Base-by-base conservation (phyloP, 208 protist species). In the Acanthamoeba triangularis region DNA sequence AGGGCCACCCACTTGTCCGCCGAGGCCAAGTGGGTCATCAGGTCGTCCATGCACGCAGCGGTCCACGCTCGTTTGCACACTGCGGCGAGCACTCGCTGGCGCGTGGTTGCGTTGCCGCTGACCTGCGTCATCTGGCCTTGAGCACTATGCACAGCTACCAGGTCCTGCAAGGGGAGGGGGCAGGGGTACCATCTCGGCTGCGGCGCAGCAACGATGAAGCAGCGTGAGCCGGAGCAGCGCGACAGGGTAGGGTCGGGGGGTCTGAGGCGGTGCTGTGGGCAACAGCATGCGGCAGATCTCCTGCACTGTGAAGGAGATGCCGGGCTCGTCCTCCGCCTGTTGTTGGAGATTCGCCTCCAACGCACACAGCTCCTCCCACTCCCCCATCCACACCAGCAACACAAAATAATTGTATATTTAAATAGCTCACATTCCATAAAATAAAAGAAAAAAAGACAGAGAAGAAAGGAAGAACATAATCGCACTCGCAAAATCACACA, bases 391-490 rank as follows among this genome's bases (percentile, higher is more conserved):
- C 52, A n/a, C n/a, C n/a, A n/a, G n/a, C n/a, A n/a, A n/a, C n/a
- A n/a, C n/a, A n/a, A n/a, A n/a, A n/a, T n/a, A 56, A 20, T 11
- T 6, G 11, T 11, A 56, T 56, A 41, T 7, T 2, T 56, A 56
- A 8, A n/a, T 28, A 18, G 13, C 20, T 63, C 20, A 25, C 13
- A 7, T 63, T 63, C 20, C 11, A 28, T 63, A n/a, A 63, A 63
- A 28, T 54, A 54, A 54, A 18, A 54, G 49, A 18, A 54, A 63
- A 63, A 63, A 63, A 63, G 56, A 63, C 13, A 63, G 63, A 37
- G 63, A 72, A 72, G 63, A 72, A 72, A 72, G 18, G 63, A 72
- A 72, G 63, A 72, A 72, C 6, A 23, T 35, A 72, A 72, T 72
- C 30, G 23, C 23, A 72, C 30, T 61, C n/a, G 23, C 20, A 37